Percentiles rank a stretch among this genome's conserved stretches.
phyloP scores from a whole-genome alignment of 495 filamentous ascomycete genomes.

The Daldinia grandis region DNA sequence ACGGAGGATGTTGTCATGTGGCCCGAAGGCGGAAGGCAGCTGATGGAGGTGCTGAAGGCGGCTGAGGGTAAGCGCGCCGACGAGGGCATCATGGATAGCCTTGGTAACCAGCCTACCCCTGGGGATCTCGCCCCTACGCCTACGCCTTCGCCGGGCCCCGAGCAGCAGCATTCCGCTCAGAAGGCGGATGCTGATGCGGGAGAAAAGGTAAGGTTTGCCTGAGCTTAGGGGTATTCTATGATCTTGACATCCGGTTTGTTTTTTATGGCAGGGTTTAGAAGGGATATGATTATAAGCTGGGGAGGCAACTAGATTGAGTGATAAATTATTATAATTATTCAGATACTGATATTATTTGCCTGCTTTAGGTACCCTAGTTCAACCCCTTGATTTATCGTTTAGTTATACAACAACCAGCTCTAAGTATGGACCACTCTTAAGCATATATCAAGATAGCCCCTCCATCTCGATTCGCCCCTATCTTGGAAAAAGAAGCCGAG shows the following conservation, averaged over 20 bases:
- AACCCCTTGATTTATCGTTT: too few relatives aligned
- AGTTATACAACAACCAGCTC: too few relatives aligned
- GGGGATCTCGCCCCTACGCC: constrained; percentile 60
- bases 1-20: constrained; percentile 36
- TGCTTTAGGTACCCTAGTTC: too few relatives aligned
- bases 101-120: constrained; percentile 64
- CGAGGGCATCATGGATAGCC: constrained; percentile 48
- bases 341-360: too few relatives aligned
- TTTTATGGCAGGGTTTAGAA: background rate
- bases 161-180: constrained; percentile 5
- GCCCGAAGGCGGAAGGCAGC: constrained; percentile 47
- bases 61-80: constrained; percentile 74
- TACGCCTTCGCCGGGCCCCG: constrained; percentile 30
- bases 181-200: constrained; percentile 5
- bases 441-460: too few relatives aligned
- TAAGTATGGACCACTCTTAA: too few relatives aligned
- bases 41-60: constrained; percentile 74
- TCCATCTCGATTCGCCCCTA: too few relatives aligned
- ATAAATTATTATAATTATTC: too few relatives aligned
- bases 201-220: constrained; percentile 16
- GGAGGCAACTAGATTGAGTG: too few relatives aligned
- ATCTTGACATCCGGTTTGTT: background rate
- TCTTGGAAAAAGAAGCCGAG: too few relatives aligned
- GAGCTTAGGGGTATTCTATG: background rate
- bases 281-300: background rate